Evolutionary conservation across 2,329 filamentous ascomycete genomes (phyloP).

Genomic region (Ophiocordyceps sinensis): DNA sequence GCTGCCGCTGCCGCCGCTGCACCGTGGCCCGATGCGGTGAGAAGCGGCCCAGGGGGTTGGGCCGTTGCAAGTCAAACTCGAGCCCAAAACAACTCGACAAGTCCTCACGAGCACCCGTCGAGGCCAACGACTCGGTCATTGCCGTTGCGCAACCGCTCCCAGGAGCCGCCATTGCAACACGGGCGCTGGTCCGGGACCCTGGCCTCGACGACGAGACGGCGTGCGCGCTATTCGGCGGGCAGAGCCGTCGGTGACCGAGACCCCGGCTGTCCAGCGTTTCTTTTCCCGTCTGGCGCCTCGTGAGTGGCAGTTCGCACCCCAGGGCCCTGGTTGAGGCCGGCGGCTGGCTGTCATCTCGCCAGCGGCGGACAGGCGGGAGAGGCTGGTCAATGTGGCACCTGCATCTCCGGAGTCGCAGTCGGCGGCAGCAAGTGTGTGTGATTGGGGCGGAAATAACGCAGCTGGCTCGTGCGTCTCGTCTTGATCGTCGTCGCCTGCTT

Average conservation of each 20-base stretch:
- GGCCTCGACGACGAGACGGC: neutral
- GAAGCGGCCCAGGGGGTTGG: no score
- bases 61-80: no score
- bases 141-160: no score
- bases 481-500: neutral
- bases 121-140: no score
- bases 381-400: neutral
- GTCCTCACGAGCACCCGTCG: no score
- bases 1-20: neutral
- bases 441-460: neutral
- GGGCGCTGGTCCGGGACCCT: no score
- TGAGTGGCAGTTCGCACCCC: neutral
- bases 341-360: neutral
- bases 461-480: neutral
- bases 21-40: no score
- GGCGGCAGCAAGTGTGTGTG: neutral
- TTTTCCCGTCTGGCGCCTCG: neutral
- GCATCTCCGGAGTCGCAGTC: neutral
- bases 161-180: no score
- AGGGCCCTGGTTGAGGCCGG: no score
- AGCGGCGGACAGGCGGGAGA: neutral
- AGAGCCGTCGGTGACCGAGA: neutral
- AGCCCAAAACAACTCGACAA: no score
- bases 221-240: neutral
- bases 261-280: neutral